A percentile compares a stretch with the other conserved stretches of the same genome.
Evolutionary conservation across 2,329 filamentous ascomycete species (phyloP).

Genomic region (Rhytidhysteron rufulum): DNA sequence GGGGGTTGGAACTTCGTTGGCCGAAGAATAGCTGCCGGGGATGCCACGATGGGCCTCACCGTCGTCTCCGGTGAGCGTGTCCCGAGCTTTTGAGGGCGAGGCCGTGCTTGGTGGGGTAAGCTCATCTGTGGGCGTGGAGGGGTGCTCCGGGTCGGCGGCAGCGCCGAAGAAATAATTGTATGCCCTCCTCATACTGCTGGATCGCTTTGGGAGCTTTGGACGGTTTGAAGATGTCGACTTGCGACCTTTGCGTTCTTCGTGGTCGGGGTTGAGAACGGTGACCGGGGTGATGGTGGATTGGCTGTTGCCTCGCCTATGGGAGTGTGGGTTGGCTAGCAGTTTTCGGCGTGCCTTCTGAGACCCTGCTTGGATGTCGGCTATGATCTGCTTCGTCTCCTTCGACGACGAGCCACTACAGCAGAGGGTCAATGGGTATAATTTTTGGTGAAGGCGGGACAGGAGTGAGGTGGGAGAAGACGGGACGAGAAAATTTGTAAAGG

Average conservation of each 20-base stretch:
- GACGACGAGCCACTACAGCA: conserved; percentile 9
- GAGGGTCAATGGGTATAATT: conserved; percentile 4
- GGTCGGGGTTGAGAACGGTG: conserved; percentile 20
- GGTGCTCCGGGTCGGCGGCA: conserved; percentile 1
- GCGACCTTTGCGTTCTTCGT: conserved; percentile 29
- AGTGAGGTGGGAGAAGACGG: not conserved
- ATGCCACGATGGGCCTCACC: conserved; percentile 8
- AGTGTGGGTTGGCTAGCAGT: conserved; percentile 20
- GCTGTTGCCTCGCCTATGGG: conserved; percentile 19
- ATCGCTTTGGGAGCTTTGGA: conserved; percentile 33
- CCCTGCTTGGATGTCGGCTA: conserved; percentile 35
- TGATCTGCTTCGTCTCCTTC: conserved; percentile 37
- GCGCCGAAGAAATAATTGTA: conserved; percentile 40
- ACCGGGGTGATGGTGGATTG: conserved; percentile 24
- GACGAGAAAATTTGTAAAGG: conserved; percentile 2
- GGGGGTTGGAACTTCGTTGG: conserved; percentile 8
- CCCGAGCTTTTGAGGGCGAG: conserved; percentile 20
- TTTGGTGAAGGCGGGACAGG: conserved; percentile 4
- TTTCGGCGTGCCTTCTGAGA: conserved; percentile 34
- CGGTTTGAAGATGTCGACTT: conserved; percentile 26
- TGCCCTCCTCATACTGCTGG: conserved; percentile 37
- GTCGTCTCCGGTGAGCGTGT: not conserved
- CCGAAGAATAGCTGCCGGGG: not conserved
- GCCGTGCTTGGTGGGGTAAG: conserved; percentile 19
- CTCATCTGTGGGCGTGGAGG: conserved; percentile 12